Percentiles rank a stretch among this genome's conserved stretches.
Evolutionary conservation across 495 filamentous ascomycete genomes (phyloP).

Genomic region (Lepidopterella palustris): DNA sequence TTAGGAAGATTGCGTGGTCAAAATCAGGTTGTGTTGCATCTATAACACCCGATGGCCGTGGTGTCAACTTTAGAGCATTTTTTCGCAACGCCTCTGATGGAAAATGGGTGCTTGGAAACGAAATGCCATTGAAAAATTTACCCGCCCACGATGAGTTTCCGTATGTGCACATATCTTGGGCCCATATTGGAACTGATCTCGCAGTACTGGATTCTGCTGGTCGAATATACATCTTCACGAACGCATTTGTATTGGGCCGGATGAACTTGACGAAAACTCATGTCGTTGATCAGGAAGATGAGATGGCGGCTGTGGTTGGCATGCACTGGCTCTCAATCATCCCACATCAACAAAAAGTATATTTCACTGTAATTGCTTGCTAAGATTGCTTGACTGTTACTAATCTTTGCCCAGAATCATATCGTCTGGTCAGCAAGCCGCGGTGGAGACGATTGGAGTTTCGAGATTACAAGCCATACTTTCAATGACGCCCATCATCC

Average conservation of each 20-base stretch:
- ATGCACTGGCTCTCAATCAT: conserved; percentile 63
- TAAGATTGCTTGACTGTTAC: conserved; percentile 26
- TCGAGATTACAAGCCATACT: conserved; percentile 44
- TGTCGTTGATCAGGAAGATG: conserved; percentile 57
- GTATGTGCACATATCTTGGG: conserved; percentile 74
- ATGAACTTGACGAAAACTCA: conserved; percentile 50
- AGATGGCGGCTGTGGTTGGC: conserved; percentile 70
- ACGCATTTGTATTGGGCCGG: conserved; percentile 59
- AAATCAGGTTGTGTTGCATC: conserved; percentile 80
- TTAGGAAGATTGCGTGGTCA: conserved; percentile 82
- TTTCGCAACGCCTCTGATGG: conserved; percentile 63
- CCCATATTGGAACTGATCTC: conserved; percentile 62
- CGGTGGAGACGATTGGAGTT: conserved; percentile 42
- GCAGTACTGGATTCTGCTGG: conserved; percentile 70
- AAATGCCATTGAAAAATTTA: conserved; percentile 40
- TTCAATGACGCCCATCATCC: conserved; percentile 62
- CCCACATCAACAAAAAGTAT: conserved; percentile 44
- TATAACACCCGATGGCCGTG: conserved; percentile 62
- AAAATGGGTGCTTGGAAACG: conserved; percentile 69
- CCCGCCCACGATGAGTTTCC: conserved; percentile 49
- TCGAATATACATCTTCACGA: conserved; percentile 60
- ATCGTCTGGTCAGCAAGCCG: conserved; percentile 22
- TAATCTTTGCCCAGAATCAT: conserved; percentile 32
- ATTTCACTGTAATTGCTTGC: conserved; percentile 25
- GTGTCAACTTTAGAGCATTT: conserved; percentile 65